Conservation (phyloP, 306 rosid species). For the Cicer yamashitae region DNA sequence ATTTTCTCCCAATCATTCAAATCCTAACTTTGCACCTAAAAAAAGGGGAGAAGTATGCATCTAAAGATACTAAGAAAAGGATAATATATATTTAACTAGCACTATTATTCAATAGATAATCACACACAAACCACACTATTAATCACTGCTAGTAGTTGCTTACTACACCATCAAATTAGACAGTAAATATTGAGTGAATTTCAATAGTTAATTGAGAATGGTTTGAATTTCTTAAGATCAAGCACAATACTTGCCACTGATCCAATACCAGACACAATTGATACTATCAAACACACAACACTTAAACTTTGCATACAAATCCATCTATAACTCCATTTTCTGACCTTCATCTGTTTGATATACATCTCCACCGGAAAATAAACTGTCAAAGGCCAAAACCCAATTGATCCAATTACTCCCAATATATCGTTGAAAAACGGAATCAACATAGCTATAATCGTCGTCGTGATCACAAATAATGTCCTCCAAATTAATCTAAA, state of each 20-base stretch:
- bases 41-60: too few species aligned
- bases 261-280: constrained; percentile 62
- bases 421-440: constrained; percentile 81
- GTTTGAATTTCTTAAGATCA: constrained; percentile 57
- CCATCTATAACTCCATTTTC: constrained; percentile 76
- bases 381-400: constrained; percentile 83
- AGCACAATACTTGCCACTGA: constrained; percentile 61
- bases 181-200: background rate
- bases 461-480: constrained; percentile 62
- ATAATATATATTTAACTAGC: background rate
- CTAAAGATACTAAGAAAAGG: background rate
- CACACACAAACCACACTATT: background rate
- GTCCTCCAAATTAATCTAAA: constrained; percentile 76
- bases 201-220: constrained; percentile 52
- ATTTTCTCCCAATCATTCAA: too few species aligned
- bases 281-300: constrained; percentile 53
- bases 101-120: background rate
- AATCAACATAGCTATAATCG: constrained; percentile 70
- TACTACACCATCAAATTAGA: background rate
- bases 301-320: constrained; percentile 58
- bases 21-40: too few species aligned
- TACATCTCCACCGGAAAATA: constrained; percentile 78
- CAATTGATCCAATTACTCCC: constrained; percentile 75
- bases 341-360: constrained; percentile 63
- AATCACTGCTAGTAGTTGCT: background rate